Base-by-base conservation (phyloP, 2,329 filamentous ascomycete species). In the Paracamarosporium sp. region DNA sequence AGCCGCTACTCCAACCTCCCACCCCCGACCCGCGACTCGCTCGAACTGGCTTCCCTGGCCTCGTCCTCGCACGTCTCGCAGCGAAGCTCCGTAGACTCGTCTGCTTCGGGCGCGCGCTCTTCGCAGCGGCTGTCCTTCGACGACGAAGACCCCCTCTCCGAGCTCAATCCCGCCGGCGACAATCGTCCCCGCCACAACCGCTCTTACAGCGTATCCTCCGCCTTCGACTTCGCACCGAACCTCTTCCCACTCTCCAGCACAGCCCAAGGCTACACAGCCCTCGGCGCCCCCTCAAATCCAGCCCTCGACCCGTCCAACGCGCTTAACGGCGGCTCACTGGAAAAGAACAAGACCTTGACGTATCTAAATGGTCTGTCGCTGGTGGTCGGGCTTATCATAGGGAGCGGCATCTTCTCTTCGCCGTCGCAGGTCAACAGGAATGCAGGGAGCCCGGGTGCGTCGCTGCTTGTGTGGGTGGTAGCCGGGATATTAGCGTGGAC, bases 401-500 rank as follows among this genome's bases (percentile, higher is more conserved):
- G 95, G 3, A 96, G 92, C 24, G 95, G 94, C 13, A 97, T 99
- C 70, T 99, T 98, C 79, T 96, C 92, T 3, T 96, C 92, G 22
- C 94, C 94, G 0, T 93, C 92, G 54, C 92, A 96, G 73, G 94
- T 99, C 68, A 97, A 95, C 77, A 86, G 86, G 54, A 96, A 96
- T 74, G 92, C 92, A 33, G 95, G 94, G 9, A 97, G 93, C 27
- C 92, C 93, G 0, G 95, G 93, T 48, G 94, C 93, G 15, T 89
- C 93, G 1, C 80, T 99, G 50, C 84, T 97, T n/a, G 88, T 97
- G 4, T 99, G 94, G 94, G 83, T 88, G 1, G 87, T 98, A 40
- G 93, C 94, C 2, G 94, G 94, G n/a, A 73, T 97, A 20, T 81
- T 99, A 60, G 94, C 94, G 1, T 99, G 95, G 94, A 99, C 95